Evolutionary conservation across 106 monocot species (phyloP), one percentile per base, ranked within the genome.

Genomic region (Cymbidium sinense): DNA sequence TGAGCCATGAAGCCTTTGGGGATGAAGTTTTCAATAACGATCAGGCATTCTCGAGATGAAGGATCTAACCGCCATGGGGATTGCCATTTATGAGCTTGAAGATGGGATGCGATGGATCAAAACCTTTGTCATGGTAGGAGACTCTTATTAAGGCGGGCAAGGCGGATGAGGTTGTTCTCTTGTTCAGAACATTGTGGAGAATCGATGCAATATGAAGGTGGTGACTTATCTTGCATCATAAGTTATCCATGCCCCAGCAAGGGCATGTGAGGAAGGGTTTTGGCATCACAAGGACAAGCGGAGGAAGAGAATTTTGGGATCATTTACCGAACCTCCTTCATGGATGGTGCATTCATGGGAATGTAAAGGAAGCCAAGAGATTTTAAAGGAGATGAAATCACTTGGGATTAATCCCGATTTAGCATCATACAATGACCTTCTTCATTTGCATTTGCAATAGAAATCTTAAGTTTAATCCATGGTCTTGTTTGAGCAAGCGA

Each of bases 321-420:
- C 7, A 75, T 84, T 9, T 62, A 73, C 25, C 75, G 77, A 82
- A 82, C 77, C 78, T 94, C 50, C 87, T 91, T 13, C 89, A 91
- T 34, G 94, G 94, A 3, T 94, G 94, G 94, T 89, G 85, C 79
- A 79, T 85, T 7, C 43, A 78, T 58, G n/a, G n/a, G 74, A 91
- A 94, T 52, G 87, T 74, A 2, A 80, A 75, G 74, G 94, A 94
- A 43, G 91, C 89, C n/a, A 83, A 88, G 20, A 55, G 83, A 73
- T 82, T 29, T 70, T 91, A 11, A 86, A 73, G 21, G 84, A 91
- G 39, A 94, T 94, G 82, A 91, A 79, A 77, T 70, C 52, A 0
- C 39, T 29, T 13, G 87, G 91, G 18, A 54, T 73, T 51, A 31
- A 31, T 1, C 87, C 83, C 0, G 77, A 81, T 5, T 29, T 89